phyloP scores from a whole-genome alignment of 2,329 filamentous ascomycete species.

The Paecilomyces sp. region DNA sequence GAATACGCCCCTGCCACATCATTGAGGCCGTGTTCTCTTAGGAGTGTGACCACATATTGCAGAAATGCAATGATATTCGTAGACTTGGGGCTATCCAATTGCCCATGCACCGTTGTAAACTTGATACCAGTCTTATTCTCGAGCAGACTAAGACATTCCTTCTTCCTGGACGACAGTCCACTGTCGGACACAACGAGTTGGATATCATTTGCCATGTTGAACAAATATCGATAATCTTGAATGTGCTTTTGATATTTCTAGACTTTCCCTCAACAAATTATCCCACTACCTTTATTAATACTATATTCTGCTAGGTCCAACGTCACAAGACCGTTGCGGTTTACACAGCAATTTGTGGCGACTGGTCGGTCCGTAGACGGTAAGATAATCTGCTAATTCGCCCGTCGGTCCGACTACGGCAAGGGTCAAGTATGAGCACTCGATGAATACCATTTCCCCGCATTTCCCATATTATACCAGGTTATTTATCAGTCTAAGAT shows the following conservation, averaged over 20 bases:
- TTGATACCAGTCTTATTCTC: background rate
- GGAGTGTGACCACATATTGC: background rate
- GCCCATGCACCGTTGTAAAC: background rate
- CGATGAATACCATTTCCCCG: background rate
- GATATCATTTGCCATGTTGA: background rate
- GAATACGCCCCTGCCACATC: background rate
- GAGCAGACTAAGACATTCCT: background rate
- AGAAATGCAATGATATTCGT: background rate
- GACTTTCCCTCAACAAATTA: background rate
- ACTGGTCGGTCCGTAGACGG: background rate
- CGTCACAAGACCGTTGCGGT: background rate
- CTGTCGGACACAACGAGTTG: background rate
- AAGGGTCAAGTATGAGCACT: background rate
- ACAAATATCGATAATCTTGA: background rate
- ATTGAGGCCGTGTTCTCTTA: background rate
- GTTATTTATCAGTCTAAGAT: background rate
- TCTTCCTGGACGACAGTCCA: background rate
- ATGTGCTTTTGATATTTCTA: background rate
- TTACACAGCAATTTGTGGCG: background rate
- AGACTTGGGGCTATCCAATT: background rate
- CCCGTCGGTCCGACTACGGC: background rate
- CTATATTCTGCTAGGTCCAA: background rate
- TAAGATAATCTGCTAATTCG: background rate
- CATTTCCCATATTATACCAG: background rate
- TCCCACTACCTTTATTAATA: background rate